phyloP scores from a whole-genome alignment of 2,329 filamentous ascomycete genomes.

The Alternaria metachromatica region DNA sequence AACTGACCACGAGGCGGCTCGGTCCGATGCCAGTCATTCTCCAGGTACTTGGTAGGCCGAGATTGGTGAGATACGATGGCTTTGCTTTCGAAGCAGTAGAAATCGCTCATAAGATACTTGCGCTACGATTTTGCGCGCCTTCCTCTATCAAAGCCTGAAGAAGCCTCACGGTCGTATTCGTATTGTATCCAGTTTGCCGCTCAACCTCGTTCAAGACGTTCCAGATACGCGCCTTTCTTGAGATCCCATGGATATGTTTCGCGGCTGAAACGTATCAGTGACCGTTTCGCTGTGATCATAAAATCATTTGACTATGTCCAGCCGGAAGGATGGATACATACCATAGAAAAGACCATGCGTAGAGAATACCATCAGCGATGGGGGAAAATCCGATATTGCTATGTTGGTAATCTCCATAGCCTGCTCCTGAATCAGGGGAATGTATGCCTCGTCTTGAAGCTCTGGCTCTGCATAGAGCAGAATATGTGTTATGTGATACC shows the following conservation, averaged over 20 bases:
- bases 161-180: conserved; percentile 32
- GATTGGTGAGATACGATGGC: neutral
- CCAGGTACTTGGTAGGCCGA: neutral
- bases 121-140: neutral
- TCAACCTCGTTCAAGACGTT: conserved; percentile 42
- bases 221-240: conserved; percentile 44
- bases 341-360: conserved; percentile 43
- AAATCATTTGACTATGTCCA: neutral
- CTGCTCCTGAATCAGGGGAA: conserved; percentile 38
- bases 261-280: conserved; percentile 27
- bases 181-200: conserved; percentile 41
- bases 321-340: conserved; percentile 10
- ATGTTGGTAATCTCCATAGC: conserved; percentile 40
- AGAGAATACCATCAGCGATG: conserved; percentile 39
- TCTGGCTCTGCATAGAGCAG: conserved; percentile 41
- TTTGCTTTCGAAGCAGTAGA: neutral
- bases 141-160: conserved; percentile 36
- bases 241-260: conserved; percentile 43
- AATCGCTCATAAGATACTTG: neutral
- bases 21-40: neutral
- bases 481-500: conserved; percentile 43
- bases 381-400: conserved; percentile 43
- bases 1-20: neutral
- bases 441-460: conserved; percentile 34
- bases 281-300: neutral